These are phyloP conservation scores for Andalucia godoyi DNA, from an alignment of 78 protist genomes.

Conservation along the genomic window DNA sequence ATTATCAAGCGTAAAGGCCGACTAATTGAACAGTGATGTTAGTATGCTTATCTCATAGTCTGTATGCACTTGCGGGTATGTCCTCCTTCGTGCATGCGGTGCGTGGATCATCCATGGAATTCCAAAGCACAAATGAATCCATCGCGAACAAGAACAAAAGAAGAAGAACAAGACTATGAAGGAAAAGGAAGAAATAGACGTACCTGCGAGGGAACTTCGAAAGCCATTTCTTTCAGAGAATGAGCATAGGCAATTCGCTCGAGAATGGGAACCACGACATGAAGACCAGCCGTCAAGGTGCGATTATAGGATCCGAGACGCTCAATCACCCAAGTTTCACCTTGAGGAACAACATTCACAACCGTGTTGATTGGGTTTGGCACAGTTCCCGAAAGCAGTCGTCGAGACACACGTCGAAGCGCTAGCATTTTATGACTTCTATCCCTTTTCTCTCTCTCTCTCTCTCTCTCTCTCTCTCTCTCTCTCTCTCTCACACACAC, in stretches of 20 bases:
- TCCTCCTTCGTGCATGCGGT: too few relatives aligned
- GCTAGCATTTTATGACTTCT: too few relatives aligned
- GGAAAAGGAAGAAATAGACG: not conserved
- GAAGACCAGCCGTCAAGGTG: conserved; percentile 33
- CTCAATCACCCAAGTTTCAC: conserved; percentile 43
- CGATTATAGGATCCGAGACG: conserved; percentile 33
- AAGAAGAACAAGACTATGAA: not conserved
- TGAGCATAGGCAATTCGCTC: conserved; percentile 42
- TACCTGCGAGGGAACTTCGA: not conserved
- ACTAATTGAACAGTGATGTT: conserved; percentile 7
- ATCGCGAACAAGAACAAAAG: not conserved
- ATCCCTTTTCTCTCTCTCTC: too few relatives aligned
- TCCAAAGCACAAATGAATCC: not conserved
- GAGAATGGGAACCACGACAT: conserved; percentile 42
- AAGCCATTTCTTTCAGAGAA: conserved; percentile 17
- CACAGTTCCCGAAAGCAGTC: too few relatives aligned
- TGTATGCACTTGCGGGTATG: too few relatives aligned
- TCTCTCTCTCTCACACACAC: too few relatives aligned
- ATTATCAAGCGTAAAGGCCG: conserved; percentile 61
- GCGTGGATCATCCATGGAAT: too few relatives aligned
- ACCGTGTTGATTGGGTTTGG: not conserved
- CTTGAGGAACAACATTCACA: conserved; percentile 63
- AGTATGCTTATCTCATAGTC: not conserved
- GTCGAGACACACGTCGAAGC: too few relatives aligned
- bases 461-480: too few relatives aligned